Percentiles rank a stretch among this genome's conserved stretches.
These are phyloP conservation scores for Imleria badia DNA, from an alignment of 768 basidiomycete genomes.

Conservation along the genomic window DNA sequence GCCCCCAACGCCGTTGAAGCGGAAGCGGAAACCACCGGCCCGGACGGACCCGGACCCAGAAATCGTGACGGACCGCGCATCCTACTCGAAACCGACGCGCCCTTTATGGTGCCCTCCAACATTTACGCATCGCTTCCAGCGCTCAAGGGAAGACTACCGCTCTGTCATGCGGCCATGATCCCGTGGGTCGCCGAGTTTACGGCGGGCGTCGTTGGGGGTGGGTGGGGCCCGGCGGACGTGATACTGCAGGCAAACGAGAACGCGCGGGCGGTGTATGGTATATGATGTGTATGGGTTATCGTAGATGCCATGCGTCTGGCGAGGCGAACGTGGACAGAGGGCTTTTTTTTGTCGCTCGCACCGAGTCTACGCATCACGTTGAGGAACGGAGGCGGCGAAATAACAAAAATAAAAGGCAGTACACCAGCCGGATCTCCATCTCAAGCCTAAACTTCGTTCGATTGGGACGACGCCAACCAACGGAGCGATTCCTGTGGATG, in stretches of 20 bases:
- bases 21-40: too few relatives aligned
- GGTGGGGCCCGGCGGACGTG: conserved; percentile 55
- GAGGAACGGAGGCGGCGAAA: too few relatives aligned
- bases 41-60: conserved; percentile 26
- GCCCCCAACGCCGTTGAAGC: too few relatives aligned
- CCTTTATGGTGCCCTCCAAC: conserved; percentile 82
- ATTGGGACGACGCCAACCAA: conserved; percentile 69
- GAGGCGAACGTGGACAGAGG: neutral
- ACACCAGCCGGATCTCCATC: too few relatives aligned
- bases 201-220: conserved; percentile 42
- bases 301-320: neutral
- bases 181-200: conserved; percentile 84
- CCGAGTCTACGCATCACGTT: too few relatives aligned
- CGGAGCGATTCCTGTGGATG: conserved; percentile 64
- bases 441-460: neutral
- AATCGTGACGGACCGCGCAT: conserved; percentile 51
- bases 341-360: too few relatives aligned
- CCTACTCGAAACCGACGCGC: conserved; percentile 83
- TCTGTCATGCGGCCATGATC: conserved; percentile 79
- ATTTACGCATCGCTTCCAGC: conserved; percentile 56
- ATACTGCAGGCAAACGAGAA: conserved; percentile 65
- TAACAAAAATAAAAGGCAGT: too few relatives aligned
- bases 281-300: neutral
- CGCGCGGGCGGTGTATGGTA: conserved; percentile 59
- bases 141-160: conserved; percentile 59